Percentiles rank a stretch among this genome's conserved stretches.
These are phyloP conservation scores for Aspergillus taichungensis DNA, from an alignment of 495 filamentous ascomycete genomes.

Conservation along the genomic window DNA sequence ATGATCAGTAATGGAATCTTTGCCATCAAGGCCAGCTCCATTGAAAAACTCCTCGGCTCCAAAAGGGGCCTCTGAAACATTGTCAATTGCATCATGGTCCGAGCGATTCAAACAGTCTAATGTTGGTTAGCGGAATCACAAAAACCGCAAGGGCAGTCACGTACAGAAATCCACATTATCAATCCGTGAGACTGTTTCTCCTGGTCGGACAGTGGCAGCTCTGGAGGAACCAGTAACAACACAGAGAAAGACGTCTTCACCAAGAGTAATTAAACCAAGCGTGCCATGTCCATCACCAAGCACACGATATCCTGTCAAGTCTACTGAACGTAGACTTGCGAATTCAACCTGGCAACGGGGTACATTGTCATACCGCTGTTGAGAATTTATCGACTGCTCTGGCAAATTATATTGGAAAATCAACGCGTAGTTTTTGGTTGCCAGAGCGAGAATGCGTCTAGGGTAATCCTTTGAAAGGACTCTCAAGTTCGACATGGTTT, in stretches of 20 bases:
- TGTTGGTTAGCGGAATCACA: neutral
- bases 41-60: slow-evolving; percentile 43
- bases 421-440: slow-evolving; percentile 67
- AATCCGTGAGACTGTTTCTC: slow-evolving; percentile 82
- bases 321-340: slow-evolving; percentile 47
- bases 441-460: slow-evolving; percentile 75
- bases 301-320: slow-evolving; percentile 64
- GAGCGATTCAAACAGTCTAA: slow-evolving; percentile 75
- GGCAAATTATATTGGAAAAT: slow-evolving; percentile 68
- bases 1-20: slow-evolving; percentile 66
- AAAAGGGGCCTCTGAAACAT: slow-evolving; percentile 49
- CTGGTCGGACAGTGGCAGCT: slow-evolving; percentile 75
- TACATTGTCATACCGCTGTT: slow-evolving; percentile 31
- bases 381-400: slow-evolving; percentile 29
- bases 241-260: slow-evolving; percentile 81
- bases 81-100: slow-evolving; percentile 60
- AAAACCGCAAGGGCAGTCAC: slow-evolving; percentile 13
- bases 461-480: slow-evolving; percentile 56
- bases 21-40: slow-evolving; percentile 48
- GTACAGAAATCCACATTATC: slow-evolving; percentile 77
- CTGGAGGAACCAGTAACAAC: slow-evolving; percentile 71
- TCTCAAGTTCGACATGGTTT: slow-evolving; percentile 33
- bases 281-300: slow-evolving; percentile 80
- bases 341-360: slow-evolving; percentile 86
- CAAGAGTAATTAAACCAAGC: slow-evolving; percentile 79